These are phyloP conservation scores for bread wheat (Triticum aestivum) DNA, from an alignment of 176 grass and related monocot species.

Conservation along the genomic window DNA sequence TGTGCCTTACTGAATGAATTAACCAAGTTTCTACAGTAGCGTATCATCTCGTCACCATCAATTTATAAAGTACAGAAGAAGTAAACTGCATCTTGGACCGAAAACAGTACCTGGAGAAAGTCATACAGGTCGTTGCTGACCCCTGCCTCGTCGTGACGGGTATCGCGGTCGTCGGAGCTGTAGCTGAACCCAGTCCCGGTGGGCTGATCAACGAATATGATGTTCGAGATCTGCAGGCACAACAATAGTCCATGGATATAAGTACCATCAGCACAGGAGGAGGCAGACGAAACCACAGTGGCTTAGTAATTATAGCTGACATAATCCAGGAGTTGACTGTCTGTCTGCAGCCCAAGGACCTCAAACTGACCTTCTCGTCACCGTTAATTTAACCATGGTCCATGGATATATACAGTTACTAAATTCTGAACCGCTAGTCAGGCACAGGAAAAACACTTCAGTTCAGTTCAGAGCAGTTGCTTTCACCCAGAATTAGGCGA, in stretches of 20 bases:
- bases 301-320: neutral
- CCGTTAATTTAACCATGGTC: neutral
- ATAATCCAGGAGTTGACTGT: neutral
- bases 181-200: constrained; percentile 95
- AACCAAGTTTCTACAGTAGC: neutral
- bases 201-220: constrained; percentile 92
- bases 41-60: no score
- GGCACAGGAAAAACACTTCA: no score
- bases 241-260: neutral
- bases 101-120: constrained; percentile 72
- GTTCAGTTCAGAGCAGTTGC: neutral
- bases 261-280: neutral
- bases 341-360: neutral
- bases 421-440: no score
- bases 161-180: constrained; percentile 73
- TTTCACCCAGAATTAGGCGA: neutral
- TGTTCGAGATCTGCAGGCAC: constrained; percentile 71
- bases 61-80: neutral
- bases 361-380: neutral
- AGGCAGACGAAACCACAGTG: neutral
- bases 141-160: constrained; percentile 76
- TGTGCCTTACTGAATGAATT: neutral
- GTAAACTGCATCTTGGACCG: neutral
- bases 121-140: constrained; percentile 83
- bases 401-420: neutral